These are phyloP conservation scores for Panicum hallii DNA, from an alignment of 202 grass and related monocot species.

Conservation along the genomic window DNA sequence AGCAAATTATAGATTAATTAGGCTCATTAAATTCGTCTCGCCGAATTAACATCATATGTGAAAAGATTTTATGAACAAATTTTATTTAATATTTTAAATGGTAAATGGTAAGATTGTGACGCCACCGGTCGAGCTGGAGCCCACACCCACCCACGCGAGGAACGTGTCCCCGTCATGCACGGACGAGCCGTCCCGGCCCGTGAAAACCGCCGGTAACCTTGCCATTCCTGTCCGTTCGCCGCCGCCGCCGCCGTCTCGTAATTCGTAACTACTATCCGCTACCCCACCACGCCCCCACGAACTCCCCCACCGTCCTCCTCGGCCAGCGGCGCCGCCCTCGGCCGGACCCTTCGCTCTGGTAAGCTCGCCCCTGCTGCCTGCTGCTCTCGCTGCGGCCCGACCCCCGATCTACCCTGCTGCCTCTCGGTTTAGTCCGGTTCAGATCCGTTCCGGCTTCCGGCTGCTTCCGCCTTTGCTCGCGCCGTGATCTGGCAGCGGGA, in stretches of 20 bases:
- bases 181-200: not conserved
- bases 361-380: not conserved
- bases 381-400: not conserved
- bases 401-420: slow-evolving; percentile 10
- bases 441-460: slow-evolving; percentile 36
- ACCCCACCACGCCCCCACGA: not conserved
- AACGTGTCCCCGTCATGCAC: not conserved
- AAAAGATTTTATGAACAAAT: no score
- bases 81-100: no score
- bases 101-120: no score
- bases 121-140: not conserved
- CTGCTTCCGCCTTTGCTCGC: not conserved
- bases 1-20: no score
- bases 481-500: not conserved
- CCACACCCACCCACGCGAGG: not conserved
- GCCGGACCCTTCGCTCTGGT: not conserved
- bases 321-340: not conserved
- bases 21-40: no score
- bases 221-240: not conserved
- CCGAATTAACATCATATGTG: no score
- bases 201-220: not conserved
- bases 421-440: not conserved
- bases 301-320: not conserved
- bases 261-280: not conserved
- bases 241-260: not conserved